Conservation (phyloP, 306 rosid genomes). For the Abrus pulchellus region DNA sequence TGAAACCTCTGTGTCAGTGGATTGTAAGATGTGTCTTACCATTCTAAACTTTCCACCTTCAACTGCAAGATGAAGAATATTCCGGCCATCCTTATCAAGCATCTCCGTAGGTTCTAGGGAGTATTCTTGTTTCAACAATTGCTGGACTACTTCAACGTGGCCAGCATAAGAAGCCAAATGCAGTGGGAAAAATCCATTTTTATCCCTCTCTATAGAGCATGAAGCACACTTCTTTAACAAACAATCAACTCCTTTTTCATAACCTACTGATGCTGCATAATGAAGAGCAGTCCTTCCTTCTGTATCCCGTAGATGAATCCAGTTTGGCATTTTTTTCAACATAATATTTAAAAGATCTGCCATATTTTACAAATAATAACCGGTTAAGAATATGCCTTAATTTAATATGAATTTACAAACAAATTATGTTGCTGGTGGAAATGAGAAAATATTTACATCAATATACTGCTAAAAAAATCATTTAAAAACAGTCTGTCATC, state of each 20-base stretch:
- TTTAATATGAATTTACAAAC: too few relatives aligned
- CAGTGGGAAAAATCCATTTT: not conserved
- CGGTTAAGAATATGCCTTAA: not conserved
- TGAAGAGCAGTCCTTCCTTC: not conserved
- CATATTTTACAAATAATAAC: not conserved
- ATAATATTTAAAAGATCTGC: not conserved
- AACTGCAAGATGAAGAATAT: constrained; percentile 12
- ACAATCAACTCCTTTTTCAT: not conserved
- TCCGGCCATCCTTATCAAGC: not conserved
- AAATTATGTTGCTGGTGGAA: too few relatives aligned
- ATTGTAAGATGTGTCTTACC: not conserved
- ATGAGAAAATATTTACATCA: too few relatives aligned
- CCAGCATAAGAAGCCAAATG: not conserved
- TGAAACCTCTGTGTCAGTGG: not conserved
- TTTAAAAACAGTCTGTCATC: too few relatives aligned
- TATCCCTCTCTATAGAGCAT: not conserved
- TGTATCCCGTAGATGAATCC: not conserved
- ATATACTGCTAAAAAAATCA: too few relatives aligned
- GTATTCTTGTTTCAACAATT: not conserved
- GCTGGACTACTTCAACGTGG: not conserved
- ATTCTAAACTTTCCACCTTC: not conserved
- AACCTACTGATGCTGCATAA: not conserved
- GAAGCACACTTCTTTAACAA: not conserved
- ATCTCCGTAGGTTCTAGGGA: not conserved
- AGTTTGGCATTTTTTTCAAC: not conserved